Conservation (phyloP, 2,329 filamentous ascomycete genomes). For the Drechslerella stenobrocha region DNA sequence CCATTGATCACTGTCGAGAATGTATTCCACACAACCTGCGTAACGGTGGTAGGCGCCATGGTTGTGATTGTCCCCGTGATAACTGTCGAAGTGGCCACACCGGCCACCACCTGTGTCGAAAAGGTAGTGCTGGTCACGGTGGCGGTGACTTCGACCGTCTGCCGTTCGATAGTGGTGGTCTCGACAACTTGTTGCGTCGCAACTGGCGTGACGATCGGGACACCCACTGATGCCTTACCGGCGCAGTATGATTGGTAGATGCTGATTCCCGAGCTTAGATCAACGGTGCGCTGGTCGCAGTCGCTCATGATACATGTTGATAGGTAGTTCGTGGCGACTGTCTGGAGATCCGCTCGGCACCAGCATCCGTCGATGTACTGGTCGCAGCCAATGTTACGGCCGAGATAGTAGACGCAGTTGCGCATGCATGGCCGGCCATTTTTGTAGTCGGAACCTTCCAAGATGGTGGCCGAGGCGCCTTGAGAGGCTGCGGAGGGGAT, state of each 20-base stretch:
- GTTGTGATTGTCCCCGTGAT: constrained; percentile 31
- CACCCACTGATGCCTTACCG: constrained; percentile 9
- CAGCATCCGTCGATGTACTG: constrained; percentile 17
- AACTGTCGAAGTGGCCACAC: constrained; percentile 13
- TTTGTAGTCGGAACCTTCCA: constrained; percentile 12
- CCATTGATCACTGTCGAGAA: constrained; percentile 28
- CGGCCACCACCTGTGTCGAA: constrained; percentile 17
- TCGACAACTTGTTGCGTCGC: constrained; percentile 30
- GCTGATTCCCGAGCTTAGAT: constrained; percentile 25
- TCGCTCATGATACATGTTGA: constrained; percentile 22
- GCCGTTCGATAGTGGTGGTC: constrained; percentile 18
- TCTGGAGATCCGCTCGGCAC: constrained; percentile 31
- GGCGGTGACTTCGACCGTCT: constrained; percentile 14
- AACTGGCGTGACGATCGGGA: constrained; percentile 24
- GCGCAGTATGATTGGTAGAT: constrained; percentile 37
- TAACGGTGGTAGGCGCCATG: constrained; percentile 20
- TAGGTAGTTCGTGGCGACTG: constrained; percentile 23
- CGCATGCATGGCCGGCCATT: constrained; percentile 28
- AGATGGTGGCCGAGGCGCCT: neutral
- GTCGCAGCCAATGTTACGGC: constrained; percentile 19
- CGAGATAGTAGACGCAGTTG: constrained; percentile 21
- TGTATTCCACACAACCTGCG: constrained; percentile 26
- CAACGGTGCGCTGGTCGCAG: constrained; percentile 13
- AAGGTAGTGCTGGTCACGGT: constrained; percentile 17
- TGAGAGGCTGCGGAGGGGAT: constrained; percentile 9